Percentiles rank a stretch among this genome's conserved stretches.
Evolutionary conservation across 495 filamentous ascomycete species (phyloP).

Genomic region (Podospora comata): DNA sequence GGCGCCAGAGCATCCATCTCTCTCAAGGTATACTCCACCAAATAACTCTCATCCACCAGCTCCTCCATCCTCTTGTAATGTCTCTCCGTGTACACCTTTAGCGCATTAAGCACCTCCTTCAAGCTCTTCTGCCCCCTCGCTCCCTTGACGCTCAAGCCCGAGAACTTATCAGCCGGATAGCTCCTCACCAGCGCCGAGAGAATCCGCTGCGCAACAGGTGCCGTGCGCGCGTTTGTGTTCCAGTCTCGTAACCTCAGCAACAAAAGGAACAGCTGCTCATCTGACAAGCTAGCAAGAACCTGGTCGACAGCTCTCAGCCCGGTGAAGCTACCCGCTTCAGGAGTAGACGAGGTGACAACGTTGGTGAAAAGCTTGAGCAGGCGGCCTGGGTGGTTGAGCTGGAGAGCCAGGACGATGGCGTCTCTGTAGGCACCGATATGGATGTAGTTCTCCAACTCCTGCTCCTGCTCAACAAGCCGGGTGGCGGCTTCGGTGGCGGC

Average conservation of each 20-base stretch:
- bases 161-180: slow-evolving; percentile 70
- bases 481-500: slow-evolving; percentile 66
- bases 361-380: slow-evolving; percentile 77
- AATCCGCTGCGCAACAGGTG: slow-evolving; percentile 81
- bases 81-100: slow-evolving; percentile 84
- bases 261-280: slow-evolving; percentile 77
- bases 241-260: slow-evolving; percentile 82
- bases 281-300: slow-evolving; percentile 71
- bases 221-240: slow-evolving; percentile 93
- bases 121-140: slow-evolving; percentile 62
- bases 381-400: slow-evolving; percentile 86
- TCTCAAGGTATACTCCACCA: slow-evolving; percentile 85
- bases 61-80: slow-evolving; percentile 87
- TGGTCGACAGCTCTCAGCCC: slow-evolving; percentile 80
- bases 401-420: slow-evolving; percentile 85
- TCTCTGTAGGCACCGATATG: slow-evolving; percentile 80
- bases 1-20: slow-evolving; percentile 82
- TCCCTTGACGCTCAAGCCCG: slow-evolving; percentile 56
- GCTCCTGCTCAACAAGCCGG: slow-evolving; percentile 84
- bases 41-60: slow-evolving; percentile 87
- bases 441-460: slow-evolving; percentile 88
- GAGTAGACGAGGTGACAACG: slow-evolving; percentile 63
- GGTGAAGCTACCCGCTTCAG: slow-evolving; percentile 61
- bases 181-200: slow-evolving; percentile 72
- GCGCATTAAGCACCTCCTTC: slow-evolving; percentile 76